phyloP scores from a whole-genome alignment of 768 basidiomycete species.

The Boletus vermiculosoides region DNA sequence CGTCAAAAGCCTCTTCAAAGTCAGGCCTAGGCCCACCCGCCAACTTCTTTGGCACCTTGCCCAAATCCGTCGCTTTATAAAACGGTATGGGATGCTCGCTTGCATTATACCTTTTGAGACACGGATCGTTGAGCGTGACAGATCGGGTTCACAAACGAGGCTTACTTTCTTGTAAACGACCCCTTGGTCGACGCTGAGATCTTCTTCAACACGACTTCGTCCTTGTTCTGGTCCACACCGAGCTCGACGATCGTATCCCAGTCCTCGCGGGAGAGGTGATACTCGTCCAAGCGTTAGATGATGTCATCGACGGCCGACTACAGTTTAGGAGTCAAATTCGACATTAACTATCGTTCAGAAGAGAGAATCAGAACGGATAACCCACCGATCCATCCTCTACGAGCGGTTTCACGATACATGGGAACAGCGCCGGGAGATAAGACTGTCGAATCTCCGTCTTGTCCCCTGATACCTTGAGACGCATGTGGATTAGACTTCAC shows the following conservation, averaged over 20 bases:
- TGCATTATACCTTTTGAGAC: conserved; percentile 73
- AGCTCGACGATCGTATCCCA: conserved; percentile 97
- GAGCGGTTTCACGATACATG: conserved; percentile 77
- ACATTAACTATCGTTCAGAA: background rate
- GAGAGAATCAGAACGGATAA: conserved; percentile 18
- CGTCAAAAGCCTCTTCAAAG: conserved; percentile 88
- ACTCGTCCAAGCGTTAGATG: conserved; percentile 90
- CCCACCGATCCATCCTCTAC: conserved; percentile 71
- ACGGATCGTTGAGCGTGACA: too few relatives aligned
- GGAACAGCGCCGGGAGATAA: conserved; percentile 87
- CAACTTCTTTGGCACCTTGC: conserved; percentile 79
- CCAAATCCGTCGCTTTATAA: conserved; percentile 82
- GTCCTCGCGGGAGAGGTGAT: conserved; percentile 90
- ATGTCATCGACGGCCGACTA: conserved; percentile 68
- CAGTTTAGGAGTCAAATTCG: background rate
- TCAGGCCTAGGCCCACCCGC: conserved; percentile 77
- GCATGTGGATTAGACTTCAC: conserved; percentile 96
- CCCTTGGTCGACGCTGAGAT: conserved; percentile 80
- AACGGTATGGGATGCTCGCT: conserved; percentile 92
- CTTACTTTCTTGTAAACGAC: conserved; percentile 81
- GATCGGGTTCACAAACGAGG: background rate
- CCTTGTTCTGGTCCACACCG: conserved; percentile 78
- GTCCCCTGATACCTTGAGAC: conserved; percentile 89
- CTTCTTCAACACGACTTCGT: conserved; percentile 76
- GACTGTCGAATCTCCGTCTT: conserved; percentile 86